Percentiles rank a stretch among this genome's conserved stretches.
Evolutionary conservation across 805 yeast species (phyloP).

Genomic region (Starmerella powellii): DNA sequence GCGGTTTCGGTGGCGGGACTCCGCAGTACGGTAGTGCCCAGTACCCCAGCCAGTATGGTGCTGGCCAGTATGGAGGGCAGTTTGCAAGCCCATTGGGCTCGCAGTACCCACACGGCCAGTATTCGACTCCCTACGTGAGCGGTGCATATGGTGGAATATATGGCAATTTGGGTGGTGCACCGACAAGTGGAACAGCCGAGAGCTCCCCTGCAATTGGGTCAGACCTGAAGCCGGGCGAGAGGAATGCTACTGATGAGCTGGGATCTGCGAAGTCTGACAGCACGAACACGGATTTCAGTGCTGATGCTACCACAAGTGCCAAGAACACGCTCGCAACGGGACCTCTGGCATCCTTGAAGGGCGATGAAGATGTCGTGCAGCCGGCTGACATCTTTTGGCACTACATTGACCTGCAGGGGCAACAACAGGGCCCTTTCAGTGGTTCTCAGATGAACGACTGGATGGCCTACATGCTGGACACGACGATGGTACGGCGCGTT

Average conservation of each 20-base stretch:
- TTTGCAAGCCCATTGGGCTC: neutral
- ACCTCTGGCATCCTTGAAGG: neutral
- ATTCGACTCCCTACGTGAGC: no score
- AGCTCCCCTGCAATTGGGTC: no score
- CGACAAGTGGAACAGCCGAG: no score
- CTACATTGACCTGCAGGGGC: slow-evolving; percentile 58
- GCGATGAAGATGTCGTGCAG: neutral
- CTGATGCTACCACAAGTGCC: neutral
- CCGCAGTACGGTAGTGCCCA: neutral
- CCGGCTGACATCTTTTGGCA: slow-evolving; percentile 38
- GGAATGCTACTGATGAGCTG: no score
- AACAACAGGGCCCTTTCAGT: slow-evolving; percentile 70
- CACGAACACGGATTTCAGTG: neutral
- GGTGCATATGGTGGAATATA: neutral
- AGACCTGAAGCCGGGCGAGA: no score
- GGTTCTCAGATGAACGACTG: slow-evolving; percentile 69
- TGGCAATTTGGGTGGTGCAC: no score
- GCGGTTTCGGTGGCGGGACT: neutral
- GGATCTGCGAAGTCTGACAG: no score
- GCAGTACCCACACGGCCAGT: neutral
- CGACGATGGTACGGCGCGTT: slow-evolving; percentile 46
- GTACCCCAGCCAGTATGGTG: neutral
- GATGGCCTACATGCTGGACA: slow-evolving; percentile 39
- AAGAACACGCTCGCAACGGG: neutral
- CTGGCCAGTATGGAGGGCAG: slow-evolving; percentile 2